A percentile compares a stretch with the other conserved stretches of the same genome.
phyloP scores from a whole-genome alignment of 108 stramenopile species.

The Parmales sp. region DNA sequence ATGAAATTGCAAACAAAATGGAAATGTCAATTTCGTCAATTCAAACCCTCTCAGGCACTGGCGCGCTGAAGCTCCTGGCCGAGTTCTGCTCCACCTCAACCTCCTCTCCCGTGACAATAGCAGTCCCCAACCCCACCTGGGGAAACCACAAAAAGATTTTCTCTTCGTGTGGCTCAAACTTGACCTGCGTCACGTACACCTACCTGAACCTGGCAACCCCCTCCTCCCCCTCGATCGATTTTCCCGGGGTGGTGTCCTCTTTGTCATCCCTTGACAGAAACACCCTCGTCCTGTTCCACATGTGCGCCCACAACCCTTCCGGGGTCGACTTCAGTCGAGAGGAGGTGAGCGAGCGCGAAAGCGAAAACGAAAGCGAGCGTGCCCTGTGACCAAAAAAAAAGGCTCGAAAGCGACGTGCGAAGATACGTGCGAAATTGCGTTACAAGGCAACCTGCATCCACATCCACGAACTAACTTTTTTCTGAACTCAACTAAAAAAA shows the following conservation, averaged over 20 bases:
- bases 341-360: no score
- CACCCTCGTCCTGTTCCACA: slow-evolving; percentile 30
- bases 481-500: no score
- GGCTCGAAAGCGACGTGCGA: no score
- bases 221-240: slow-evolving; percentile 13
- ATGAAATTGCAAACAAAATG: no score
- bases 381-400: no score
- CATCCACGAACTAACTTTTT: no score
- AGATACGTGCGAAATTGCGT: no score
- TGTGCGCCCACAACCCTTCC: slow-evolving; percentile 42
- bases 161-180: slow-evolving; percentile 12
- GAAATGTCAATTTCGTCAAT: no score
- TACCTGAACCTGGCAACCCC: slow-evolving; percentile 24
- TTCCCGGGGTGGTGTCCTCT: slow-evolving; percentile 21
- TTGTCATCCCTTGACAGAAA: slow-evolving; percentile 18
- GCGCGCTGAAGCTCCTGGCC: slow-evolving; percentile 21
- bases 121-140: slow-evolving; percentile 32
- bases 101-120: neutral
- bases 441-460: no score
- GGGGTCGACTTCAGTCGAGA: no score
- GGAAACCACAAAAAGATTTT: slow-evolving; percentile 29
- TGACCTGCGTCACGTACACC: slow-evolving; percentile 13
- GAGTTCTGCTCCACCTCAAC: slow-evolving; percentile 24
- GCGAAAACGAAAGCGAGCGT: no score
- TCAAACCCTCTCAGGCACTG: slow-evolving; percentile 36